phyloP scores from a whole-genome alignment of 1,284 basidiomycete species.

The Moesziomyces antarcticus region DNA sequence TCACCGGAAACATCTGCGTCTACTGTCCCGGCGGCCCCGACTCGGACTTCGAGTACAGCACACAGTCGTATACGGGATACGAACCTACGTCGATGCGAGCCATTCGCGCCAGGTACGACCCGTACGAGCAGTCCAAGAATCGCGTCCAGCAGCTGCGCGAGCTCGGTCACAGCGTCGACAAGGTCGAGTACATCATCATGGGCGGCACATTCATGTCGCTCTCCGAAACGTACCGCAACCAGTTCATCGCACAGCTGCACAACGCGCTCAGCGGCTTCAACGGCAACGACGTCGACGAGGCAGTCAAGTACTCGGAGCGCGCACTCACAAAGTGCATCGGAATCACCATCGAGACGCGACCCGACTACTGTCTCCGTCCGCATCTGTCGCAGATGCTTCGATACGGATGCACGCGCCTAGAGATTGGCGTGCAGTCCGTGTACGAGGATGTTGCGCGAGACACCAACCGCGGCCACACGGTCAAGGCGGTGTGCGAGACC shows the following conservation, averaged over 20 bases:
- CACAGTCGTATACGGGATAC: slow-evolving; percentile 94
- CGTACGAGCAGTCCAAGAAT: slow-evolving; percentile 95
- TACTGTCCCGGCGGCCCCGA: slow-evolving; percentile 99
- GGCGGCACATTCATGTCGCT: slow-evolving; percentile 99
- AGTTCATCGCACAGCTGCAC: slow-evolving; percentile 95
- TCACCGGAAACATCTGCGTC: slow-evolving; percentile 99
- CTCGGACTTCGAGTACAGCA: slow-evolving; percentile 99
- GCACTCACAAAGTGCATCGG: slow-evolving; percentile 98
- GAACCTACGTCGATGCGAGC: slow-evolving; percentile 99
- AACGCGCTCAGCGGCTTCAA: slow-evolving; percentile 97
- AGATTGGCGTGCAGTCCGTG: slow-evolving; percentile 98
- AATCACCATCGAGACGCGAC: slow-evolving; percentile 98
- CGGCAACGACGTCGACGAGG: slow-evolving; percentile 90
- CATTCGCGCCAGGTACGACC: slow-evolving; percentile 96
- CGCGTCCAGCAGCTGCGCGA: slow-evolving; percentile 94
- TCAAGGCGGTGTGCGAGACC: slow-evolving; percentile 94
- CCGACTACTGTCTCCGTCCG: slow-evolving; percentile 96
- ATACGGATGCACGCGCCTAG: slow-evolving; percentile 96
- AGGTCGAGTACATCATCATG: slow-evolving; percentile 99
- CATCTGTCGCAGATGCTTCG: slow-evolving; percentile 99
- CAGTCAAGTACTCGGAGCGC: slow-evolving; percentile 96
- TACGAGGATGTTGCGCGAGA: slow-evolving; percentile 99
- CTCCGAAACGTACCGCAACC: slow-evolving; percentile 91
- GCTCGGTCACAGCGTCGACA: slow-evolving; percentile 96
- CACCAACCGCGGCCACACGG: slow-evolving; percentile 94